phyloP scores from a whole-genome alignment of 176 grass and related monocot genomes.

The Tillandsia fasciculata region DNA sequence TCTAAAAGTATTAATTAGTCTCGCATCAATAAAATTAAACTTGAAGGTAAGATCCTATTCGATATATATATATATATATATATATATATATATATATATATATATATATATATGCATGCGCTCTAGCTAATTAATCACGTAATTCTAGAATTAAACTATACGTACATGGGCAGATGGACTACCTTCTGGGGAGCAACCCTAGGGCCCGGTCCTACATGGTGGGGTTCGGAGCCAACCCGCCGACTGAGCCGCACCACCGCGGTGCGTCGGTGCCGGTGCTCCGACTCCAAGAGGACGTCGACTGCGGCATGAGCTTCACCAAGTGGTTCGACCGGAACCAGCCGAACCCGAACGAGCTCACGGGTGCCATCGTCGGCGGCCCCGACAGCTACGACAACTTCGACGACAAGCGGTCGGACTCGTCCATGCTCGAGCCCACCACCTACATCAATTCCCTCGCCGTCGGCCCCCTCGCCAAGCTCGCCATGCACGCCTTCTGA shows the following conservation, averaged over 20 bases:
- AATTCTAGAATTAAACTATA: too few species aligned
- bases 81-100: too few species aligned
- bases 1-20: too few species aligned
- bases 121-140: neutral
- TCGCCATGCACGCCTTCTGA: constrained; percentile 33
- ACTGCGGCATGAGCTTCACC: constrained; percentile 72
- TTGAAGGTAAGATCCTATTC: too few species aligned
- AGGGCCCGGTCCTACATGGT: constrained; percentile 63
- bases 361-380: constrained; percentile 79
- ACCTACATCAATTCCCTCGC: constrained; percentile 95
- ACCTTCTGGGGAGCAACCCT: constrained; percentile 77
- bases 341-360: constrained; percentile 77
- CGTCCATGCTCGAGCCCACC: constrained; percentile 50
- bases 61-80: too few species aligned
- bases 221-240: constrained; percentile 58
- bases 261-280: constrained; percentile 61
- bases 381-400: constrained; percentile 62
- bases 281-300: constrained; percentile 3
- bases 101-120: too few species aligned
- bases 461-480: constrained; percentile 74
- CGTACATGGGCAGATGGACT: constrained; percentile 50
- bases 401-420: constrained; percentile 45
- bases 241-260: constrained; percentile 71
- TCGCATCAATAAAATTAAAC: too few species aligned
- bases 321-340: constrained; percentile 49